Conservation (phyloP, 306 rosid genomes). For the Glycyrrhiza uralensis region DNA sequence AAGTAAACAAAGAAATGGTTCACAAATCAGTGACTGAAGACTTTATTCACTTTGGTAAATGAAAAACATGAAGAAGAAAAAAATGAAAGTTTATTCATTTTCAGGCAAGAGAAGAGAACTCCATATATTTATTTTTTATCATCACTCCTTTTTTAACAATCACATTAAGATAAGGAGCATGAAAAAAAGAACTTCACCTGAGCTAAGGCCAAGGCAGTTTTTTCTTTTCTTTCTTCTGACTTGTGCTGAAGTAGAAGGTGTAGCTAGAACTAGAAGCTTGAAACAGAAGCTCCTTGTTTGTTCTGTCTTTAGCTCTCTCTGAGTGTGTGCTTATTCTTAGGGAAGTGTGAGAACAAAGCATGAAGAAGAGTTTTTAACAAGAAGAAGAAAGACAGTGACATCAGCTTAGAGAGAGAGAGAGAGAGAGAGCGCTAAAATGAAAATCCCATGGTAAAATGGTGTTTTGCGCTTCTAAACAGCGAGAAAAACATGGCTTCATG, state of each 20-base stretch:
- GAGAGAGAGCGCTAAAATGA: too few relatives aligned
- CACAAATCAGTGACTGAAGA: background rate
- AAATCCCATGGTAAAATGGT: conserved; percentile 27
- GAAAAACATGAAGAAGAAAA: background rate
- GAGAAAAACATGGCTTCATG: conserved; percentile 25
- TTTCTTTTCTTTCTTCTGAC: background rate
- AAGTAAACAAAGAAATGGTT: background rate
- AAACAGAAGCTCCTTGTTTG: conserved; percentile 21
- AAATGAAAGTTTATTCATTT: background rate
- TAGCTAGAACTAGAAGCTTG: background rate
- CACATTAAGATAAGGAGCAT: conserved; percentile 15
- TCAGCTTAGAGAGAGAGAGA: conserved; percentile 11
- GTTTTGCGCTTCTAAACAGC: background rate
- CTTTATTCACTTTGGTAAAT: background rate
- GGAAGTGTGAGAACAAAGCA: conserved; percentile 25
- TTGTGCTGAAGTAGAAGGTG: conserved; percentile 14
- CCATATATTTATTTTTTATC: conserved; percentile 6
- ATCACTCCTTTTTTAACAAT: background rate
- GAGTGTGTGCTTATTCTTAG: background rate
- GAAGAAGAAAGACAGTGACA: conserved; percentile 36
- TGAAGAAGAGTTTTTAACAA: conserved; percentile 41
- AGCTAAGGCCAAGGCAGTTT: background rate
- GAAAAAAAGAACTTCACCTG: conserved; percentile 32
- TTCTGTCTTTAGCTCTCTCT: conserved; percentile 14
- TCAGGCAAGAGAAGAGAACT: background rate